Base-by-base conservation (phyloP, 1,284 basidiomycete species). In the Macrocybe sp. region DNA sequence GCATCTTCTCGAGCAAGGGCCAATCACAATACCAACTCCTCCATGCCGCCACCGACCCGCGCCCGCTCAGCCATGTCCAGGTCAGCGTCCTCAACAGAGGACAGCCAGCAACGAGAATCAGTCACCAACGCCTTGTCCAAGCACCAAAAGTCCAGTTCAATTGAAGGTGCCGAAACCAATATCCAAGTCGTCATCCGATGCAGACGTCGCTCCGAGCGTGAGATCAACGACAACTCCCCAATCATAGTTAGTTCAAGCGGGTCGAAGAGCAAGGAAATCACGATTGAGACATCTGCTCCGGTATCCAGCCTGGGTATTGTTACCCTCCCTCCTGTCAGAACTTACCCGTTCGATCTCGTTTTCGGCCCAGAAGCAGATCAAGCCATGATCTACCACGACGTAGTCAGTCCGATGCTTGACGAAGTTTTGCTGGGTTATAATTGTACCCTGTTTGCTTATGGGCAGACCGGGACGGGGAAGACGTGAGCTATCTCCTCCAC, bases 331-430 rank as follows among this genome's bases (percentile, higher is more conserved):
- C 82, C 84, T 9, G 84, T 85, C 4, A 77, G 88, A 53, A 94
- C 89, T 2, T 97, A 97, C 64, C 84, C 89, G 1, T 97, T 96
- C 60, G 92, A 96, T 65, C 73, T 87, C 32, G 94, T 97, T 7
- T 97, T 97, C 70, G 96, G 97, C 1, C 93, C 95, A 16, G 95
- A 98, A 63, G 96, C 96, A 7, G 95, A 97, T 64, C 97, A 99
- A 63, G 84, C 89, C 31, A 82, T 94, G 78, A 79, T 99, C 28
- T 99, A 97, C 65, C 81, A 91, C 53, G 90, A 97, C 51, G 95
- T 98, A 34, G 96, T 97, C 34, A 81, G 81, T 51, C 92, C 91
- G 1, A 91, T 99, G 79, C 74, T 99, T 41, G 85, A 93, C 42
- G 92, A 99, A 64, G 95, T 99, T 35, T 68, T 98, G 43, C 75